Evolutionary conservation across 2,329 filamentous ascomycete species (phyloP), one percentile per base, ranked within the genome.

Genomic region (Neobulgaria alba): DNA sequence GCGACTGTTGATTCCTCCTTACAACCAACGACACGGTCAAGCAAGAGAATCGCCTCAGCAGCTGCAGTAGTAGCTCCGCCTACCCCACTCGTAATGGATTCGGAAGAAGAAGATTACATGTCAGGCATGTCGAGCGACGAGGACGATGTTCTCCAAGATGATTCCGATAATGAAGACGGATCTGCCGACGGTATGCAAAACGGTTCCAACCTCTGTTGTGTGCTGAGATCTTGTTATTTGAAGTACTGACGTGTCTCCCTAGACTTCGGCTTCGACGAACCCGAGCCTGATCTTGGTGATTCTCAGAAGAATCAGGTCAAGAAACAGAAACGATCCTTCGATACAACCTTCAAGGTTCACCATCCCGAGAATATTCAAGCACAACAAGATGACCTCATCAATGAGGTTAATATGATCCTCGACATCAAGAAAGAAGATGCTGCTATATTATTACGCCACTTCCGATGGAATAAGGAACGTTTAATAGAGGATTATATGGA

Each of bases 401-500:
- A 82, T 52, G 89, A 96, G 59, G 88, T 96, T 45, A 88, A 92
- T 49, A 84, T 82, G 68, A 90, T 98, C 49, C 73, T 98, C 26
- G 85, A 89, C 45, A 80, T 95, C 59, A 79, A 85, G 12, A 84
- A 86, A 54, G 92, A 96, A 63, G 85, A 92, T 48, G 81, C 85
- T 0, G 90, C 89, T 17, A 95, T 98, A 39, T 71, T 98, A 30
- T 69, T 98, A 45, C 82, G 92, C 34, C 77, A 92, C 63, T 86
- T 85, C 54, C 77, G 88, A 57, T 98, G 92, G 92, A 96, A 96
- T 63, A 92, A 95, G 62, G 92, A 98, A 61, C 80, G 85, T 29
- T 63, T 98, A 52, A 89, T 96, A 42, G 92, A 98, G 57, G 81
- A 87, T 49, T 96, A 96, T 63, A 95, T 98, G 89, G 90, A 98